Evolutionary conservation across 2,329 filamentous ascomycete genomes (phyloP), one percentile per base, ranked within the genome.

Genomic region (Nothophoma quercina): DNA sequence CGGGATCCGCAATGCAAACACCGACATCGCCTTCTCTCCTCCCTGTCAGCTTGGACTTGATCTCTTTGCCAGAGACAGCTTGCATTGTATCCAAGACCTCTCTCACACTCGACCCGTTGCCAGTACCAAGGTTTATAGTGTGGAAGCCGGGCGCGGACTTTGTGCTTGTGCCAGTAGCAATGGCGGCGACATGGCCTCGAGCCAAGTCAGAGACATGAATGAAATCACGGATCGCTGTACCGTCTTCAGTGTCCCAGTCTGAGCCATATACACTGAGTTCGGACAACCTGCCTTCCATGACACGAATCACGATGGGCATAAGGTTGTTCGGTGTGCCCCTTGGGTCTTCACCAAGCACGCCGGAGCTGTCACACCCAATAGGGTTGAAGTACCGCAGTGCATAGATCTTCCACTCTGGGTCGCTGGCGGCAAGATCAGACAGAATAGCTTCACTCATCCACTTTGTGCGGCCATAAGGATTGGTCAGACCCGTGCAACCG

Each of bases 151-250:
- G 2, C n/a, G 7, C 9, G 1, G n/a, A 16, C 6, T 32, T n/a
- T 0, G 9, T 7, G 4, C n/a, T 18, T 6, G 7, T 30, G 3
- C 25, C 39, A 2, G 32, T 8, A 0, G 25, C 23, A 12, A 51
- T 26, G 2, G 86, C 86, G 6, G 85, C 84, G 29, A 88, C 80
- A 69, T 89, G 86, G 4, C 84, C 86, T 33, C 82, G 77, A 5
- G 85, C 85, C 35, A 89, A 78, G 68, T 88, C 86, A 13, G 81
- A 82, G 29, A 88, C 86, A 60, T 88, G 86, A 57, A 88, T 87
- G 64, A 87, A 89, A 69, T 89, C 86, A 33, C 86, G 82, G 32
- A 88, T 79, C 0, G 84, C 84, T 0, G 85, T 87, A 5, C 85
- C 85, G 51, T 88, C 85, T 1, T 75, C 69, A 0, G 85, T 88